phyloP scores from a whole-genome alignment of 2,329 filamentous ascomycete species.

The Capronia coronata region DNA sequence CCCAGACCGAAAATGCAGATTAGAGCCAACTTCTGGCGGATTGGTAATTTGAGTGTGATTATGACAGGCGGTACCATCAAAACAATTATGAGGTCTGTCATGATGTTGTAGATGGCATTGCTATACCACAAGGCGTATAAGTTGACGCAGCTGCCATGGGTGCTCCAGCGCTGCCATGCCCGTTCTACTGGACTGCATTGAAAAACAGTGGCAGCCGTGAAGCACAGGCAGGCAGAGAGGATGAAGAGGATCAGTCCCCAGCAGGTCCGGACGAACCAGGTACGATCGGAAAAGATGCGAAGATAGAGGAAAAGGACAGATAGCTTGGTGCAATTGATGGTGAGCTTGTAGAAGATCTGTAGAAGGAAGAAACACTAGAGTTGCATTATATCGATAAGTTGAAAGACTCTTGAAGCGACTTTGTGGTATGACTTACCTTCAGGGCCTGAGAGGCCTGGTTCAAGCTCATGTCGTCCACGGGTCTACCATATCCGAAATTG shows the following conservation, averaged over 20 bases:
- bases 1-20: conserved; percentile 36
- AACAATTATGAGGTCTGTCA: conserved; percentile 34
- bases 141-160: conserved; percentile 12
- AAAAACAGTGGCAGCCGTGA: conserved; percentile 43
- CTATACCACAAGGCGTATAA: conserved; percentile 43
- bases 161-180: conserved; percentile 39
- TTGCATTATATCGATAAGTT: not conserved
- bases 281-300: conserved; percentile 45
- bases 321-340: conserved; percentile 45
- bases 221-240: conserved; percentile 43
- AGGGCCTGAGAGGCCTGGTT: conserved; percentile 27
- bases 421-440: conserved; percentile 6
- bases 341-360: conserved; percentile 46
- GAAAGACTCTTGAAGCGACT: not conserved
- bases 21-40: conserved; percentile 47
- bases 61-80: conserved; percentile 33
- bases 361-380: conserved; percentile 46
- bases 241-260: conserved; percentile 41
- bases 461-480: conserved; percentile 19
- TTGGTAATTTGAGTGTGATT: conserved; percentile 30
- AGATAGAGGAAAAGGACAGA: conserved; percentile 51
- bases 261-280: conserved; percentile 43
- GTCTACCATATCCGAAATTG: conserved; percentile 32
- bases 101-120: conserved; percentile 39
- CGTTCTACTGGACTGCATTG: conserved; percentile 47